These are phyloP conservation scores for Gossypium schwendimanii DNA, from an alignment of 441 rosid species.

Conservation along the genomic window DNA sequence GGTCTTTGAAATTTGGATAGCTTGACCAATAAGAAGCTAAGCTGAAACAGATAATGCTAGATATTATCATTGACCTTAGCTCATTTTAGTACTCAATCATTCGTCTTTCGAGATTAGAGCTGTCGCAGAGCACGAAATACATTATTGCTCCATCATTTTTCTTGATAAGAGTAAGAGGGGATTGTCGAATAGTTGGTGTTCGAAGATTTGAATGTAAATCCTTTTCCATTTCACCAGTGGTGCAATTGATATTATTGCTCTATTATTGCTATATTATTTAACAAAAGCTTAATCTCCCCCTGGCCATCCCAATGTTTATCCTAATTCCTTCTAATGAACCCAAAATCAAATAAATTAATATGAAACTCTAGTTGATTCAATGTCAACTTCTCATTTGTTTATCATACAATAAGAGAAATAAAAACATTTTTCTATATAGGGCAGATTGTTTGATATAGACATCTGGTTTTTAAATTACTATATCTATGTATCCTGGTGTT, in stretches of 20 bases:
- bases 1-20: neutral
- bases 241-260: too few relatives aligned
- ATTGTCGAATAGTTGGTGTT: too few relatives aligned
- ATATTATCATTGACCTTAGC: neutral
- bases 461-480: neutral
- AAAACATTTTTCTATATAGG: neutral
- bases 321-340: neutral
- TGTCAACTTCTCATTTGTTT: neutral
- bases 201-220: too few relatives aligned
- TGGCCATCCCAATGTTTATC: neutral
- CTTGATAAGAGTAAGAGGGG: too few relatives aligned
- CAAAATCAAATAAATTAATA: neutral
- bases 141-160: neutral
- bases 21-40: neutral
- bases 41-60: neutral
- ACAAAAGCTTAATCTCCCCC: neutral
- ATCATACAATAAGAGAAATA: neutral
- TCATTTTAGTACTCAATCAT: neutral
- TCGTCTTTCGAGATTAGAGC: neutral
- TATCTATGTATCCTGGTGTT: neutral
- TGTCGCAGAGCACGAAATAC: neutral
- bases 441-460: neutral
- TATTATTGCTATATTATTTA: conserved; percentile 1
- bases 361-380: neutral
- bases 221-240: too few relatives aligned